Evolutionary conservation across 202 grass and related monocot species (phyloP).

Genomic region (Panicum virgatum): DNA sequence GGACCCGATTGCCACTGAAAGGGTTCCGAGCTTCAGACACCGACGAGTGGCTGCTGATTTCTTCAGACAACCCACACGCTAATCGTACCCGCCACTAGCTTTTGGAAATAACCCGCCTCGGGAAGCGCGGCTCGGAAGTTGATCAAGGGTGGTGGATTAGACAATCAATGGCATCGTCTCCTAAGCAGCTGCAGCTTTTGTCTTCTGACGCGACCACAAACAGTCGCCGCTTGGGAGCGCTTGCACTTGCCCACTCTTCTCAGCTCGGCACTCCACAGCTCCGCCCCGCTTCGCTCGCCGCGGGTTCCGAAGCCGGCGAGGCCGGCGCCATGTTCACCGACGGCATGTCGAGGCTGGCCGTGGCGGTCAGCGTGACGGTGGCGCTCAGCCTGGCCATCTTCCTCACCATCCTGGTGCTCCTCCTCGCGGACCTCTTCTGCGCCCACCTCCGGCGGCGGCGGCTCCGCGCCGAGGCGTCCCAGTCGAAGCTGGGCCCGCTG

Average conservation of each 20-base stretch:
- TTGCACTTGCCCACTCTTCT: not conserved
- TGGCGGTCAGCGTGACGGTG: conserved; percentile 59
- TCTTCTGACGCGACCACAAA: conserved; percentile 22
- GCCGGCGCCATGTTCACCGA: conserved; percentile 41
- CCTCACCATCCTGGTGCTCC: conserved; percentile 64
- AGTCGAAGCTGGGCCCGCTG: not conserved
- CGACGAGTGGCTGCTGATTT: not conserved
- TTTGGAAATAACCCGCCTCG: conserved; percentile 32
- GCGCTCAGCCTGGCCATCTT: conserved; percentile 68
- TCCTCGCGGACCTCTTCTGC: conserved; percentile 79
- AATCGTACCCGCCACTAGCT: conserved; percentile 32
- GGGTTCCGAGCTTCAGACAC: not conserved
- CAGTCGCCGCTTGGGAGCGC: conserved; percentile 1
- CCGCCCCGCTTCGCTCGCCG: not conserved
- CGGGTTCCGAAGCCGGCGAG: not conserved
- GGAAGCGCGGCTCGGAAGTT: conserved; percentile 6
- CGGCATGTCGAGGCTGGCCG: conserved; percentile 63
- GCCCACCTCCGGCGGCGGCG: conserved; percentile 44
- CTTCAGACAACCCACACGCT: conserved; percentile 6
- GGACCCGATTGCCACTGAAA: conserved; percentile 13
- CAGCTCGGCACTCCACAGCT: not conserved
- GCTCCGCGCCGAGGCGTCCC: conserved; percentile 5
- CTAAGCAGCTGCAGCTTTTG: conserved; percentile 19
- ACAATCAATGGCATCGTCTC: conserved; percentile 6
- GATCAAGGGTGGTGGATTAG: conserved; percentile 39